phyloP scores from a whole-genome alignment of 345 rosid genomes.

The Hevea brasiliensis region DNA sequence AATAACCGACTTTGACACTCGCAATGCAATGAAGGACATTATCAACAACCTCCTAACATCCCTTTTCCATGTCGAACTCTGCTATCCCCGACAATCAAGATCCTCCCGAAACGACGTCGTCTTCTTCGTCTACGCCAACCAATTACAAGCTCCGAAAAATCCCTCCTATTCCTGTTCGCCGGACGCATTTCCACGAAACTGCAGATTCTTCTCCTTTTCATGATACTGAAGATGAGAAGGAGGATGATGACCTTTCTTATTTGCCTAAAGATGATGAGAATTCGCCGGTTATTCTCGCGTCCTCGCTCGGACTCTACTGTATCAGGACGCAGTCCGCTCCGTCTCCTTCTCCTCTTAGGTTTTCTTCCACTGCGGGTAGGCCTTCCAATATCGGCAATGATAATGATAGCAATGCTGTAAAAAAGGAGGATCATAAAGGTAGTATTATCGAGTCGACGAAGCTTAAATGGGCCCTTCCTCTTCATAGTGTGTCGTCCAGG shows the following conservation, averaged over 20 bases:
- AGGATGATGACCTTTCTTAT: neutral
- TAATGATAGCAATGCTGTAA: neutral
- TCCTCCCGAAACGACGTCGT: slow-evolving; percentile 18
- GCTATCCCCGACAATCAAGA: slow-evolving; percentile 22
- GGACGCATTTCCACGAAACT: slow-evolving; percentile 10
- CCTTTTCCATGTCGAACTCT: slow-evolving; percentile 30
- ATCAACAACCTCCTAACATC: neutral
- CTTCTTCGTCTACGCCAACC: slow-evolving; percentile 16
- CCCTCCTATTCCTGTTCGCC: slow-evolving; percentile 53
- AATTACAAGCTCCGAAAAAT: slow-evolving; percentile 59
- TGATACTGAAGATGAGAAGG: neutral
- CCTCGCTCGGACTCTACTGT: slow-evolving; percentile 68
- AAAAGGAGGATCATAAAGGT: slow-evolving; percentile 27
- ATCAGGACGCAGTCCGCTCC: slow-evolving; percentile 57
- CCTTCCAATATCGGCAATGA: slow-evolving; percentile 22
- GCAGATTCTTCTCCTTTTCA: neutral
- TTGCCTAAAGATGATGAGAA: slow-evolving; percentile 15
- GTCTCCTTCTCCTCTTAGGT: slow-evolving; percentile 55
- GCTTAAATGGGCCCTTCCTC: slow-evolving; percentile 28
- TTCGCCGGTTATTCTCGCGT: slow-evolving; percentile 49
- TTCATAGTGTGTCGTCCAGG: neutral
- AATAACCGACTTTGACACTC: slow-evolving; percentile 9
- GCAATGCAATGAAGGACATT: slow-evolving; percentile 17
- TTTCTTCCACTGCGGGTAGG: slow-evolving; percentile 35
- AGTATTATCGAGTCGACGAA: slow-evolving; percentile 23